Evolutionary conservation across 169 alveolate genomes (phyloP).

Genomic region (Cryptosporidium parvum): DNA sequence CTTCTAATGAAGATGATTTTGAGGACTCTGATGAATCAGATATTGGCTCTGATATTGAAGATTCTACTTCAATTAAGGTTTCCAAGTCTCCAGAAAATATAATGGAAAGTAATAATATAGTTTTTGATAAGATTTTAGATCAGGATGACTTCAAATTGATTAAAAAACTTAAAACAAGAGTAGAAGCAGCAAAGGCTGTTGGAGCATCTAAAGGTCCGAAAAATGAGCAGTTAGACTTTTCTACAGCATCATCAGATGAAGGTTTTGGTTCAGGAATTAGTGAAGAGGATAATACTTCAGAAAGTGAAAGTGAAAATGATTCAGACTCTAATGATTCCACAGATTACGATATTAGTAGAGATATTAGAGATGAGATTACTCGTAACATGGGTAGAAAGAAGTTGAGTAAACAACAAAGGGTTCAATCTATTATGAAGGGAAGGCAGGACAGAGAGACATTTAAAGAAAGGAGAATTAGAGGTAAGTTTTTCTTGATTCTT

Average conservation of each 20-base stretch:
- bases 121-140: conserved; percentile 71
- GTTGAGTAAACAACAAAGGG: conserved; percentile 39
- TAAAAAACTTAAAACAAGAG: conserved; percentile 71
- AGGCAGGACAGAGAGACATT: conserved; percentile 61
- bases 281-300: not conserved
- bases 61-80: not conserved
- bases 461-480: conserved; percentile 54
- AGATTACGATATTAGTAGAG: conserved; percentile 3
- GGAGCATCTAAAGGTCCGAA: conserved; percentile 23
- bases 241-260: conserved; percentile 22
- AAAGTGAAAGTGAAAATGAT: not conserved
- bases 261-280: not conserved
- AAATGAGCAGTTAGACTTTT: conserved; percentile 5
- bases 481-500: conserved; percentile 8
- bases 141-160: conserved; percentile 77
- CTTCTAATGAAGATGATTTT: not conserved
- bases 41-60: not conserved
- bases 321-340: conserved; percentile 20
- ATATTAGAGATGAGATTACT: conserved; percentile 19
- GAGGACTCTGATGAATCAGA: conserved; percentile 1
- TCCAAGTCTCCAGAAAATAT: not conserved
- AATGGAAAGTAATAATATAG: not conserved
- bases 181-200: conserved; percentile 56
- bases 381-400: conserved; percentile 17
- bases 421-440: conserved; percentile 44